These are phyloP conservation scores for Xylaria arbuscula DNA, from an alignment of 2,329 filamentous ascomycete genomes.

Conservation along the genomic window DNA sequence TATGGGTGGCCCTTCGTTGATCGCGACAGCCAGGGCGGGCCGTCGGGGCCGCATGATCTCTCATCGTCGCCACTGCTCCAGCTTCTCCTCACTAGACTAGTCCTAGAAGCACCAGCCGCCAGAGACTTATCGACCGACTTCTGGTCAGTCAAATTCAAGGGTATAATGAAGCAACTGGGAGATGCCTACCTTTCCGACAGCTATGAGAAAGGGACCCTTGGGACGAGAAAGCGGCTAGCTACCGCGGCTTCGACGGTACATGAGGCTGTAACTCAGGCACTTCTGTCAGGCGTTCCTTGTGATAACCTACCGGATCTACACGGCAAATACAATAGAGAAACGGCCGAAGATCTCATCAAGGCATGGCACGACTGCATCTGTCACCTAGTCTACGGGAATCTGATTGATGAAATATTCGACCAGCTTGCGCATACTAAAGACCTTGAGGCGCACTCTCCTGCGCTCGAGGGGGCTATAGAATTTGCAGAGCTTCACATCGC, in stretches of 20 bases:
- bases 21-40: conserved; percentile 38
- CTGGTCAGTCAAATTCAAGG: conserved; percentile 71
- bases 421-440: conserved; percentile 70
- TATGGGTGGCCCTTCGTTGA: conserved; percentile 77
- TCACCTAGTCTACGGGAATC: conserved; percentile 73
- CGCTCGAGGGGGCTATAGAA: conserved; percentile 73
- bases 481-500: conserved; percentile 69
- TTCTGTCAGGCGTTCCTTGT: conserved; percentile 68
- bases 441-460: conserved; percentile 71
- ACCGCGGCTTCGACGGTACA: conserved; percentile 76
- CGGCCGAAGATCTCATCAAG: conserved; percentile 68
- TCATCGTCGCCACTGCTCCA: conserved; percentile 75
- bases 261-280: conserved; percentile 75
- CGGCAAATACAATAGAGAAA: conserved; percentile 65
- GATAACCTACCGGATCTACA: conserved; percentile 44
- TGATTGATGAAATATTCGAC: conserved; percentile 73
- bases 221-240: conserved; percentile 78
- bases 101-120: conserved; percentile 74
- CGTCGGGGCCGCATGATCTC: conserved; percentile 44
- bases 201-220: conserved; percentile 81
- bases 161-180: conserved; percentile 70
- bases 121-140: conserved; percentile 71
- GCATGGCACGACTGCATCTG: conserved; percentile 76
- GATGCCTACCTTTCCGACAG: conserved; percentile 80
- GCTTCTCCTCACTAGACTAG: conserved; percentile 71